Conservation (phyloP, 768 basidiomycete genomes). For the Phaeotremella skinneri region DNA sequence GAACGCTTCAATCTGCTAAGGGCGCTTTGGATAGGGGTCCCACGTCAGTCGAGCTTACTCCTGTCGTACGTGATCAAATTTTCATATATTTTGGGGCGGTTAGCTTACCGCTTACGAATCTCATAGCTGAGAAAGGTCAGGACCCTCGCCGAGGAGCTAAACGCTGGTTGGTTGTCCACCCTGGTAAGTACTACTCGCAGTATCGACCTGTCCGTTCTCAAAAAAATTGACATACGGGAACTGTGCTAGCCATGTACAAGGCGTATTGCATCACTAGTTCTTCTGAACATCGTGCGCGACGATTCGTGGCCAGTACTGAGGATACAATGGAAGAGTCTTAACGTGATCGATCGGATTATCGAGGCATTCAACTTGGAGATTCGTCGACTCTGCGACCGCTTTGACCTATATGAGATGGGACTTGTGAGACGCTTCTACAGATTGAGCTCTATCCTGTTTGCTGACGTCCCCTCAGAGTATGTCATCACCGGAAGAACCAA, state of each 20-base stretch:
- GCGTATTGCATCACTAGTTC: constrained; percentile 5
- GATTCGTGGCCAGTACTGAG: background rate
- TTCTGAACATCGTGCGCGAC: constrained; percentile 1
- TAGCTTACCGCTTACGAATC: background rate
- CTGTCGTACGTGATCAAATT: constrained; percentile 1
- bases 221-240: background rate
- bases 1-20: constrained; percentile 5
- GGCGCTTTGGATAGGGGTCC: constrained; percentile 13
- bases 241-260: constrained; percentile 6
- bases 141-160: background rate
- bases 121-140: constrained; percentile 7
- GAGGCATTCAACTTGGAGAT: constrained; percentile 8
- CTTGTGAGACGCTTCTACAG: constrained; percentile 30
- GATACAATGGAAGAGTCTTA: background rate
- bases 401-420: constrained; percentile 38
- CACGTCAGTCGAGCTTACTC: background rate
- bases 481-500: constrained; percentile 4
- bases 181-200: background rate
- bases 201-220: background rate
- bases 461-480: constrained; percentile 4
- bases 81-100: background rate
- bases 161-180: background rate
- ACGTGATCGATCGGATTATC: background rate
- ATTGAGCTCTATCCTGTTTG: too few species aligned
- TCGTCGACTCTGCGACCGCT: constrained; percentile 15